Base-by-base conservation (phyloP, 2,329 filamentous ascomycete genomes). In the Alternaria ethzedia region DNA sequence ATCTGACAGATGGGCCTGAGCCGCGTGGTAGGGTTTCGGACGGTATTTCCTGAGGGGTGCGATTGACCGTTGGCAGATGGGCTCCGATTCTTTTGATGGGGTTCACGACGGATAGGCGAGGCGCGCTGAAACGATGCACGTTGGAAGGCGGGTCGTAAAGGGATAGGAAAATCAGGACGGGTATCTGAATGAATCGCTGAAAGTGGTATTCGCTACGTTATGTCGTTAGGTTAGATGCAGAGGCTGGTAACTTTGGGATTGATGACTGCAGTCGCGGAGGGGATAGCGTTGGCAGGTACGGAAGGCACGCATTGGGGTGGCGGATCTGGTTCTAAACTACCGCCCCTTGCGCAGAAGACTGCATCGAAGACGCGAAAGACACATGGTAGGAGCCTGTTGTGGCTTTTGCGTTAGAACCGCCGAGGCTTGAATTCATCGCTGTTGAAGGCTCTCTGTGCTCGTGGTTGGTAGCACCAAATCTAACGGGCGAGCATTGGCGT, bases 61-160 rank as follows among this genome's bases (percentile, higher is more conserved):
- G 61, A 32, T 52, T 51, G 55, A 45, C 61, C 61, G 41, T 52
- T 51, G 55, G 51, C 47, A 32, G 49, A 54, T 65, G 59, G 41
- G 50, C 46, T 63, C 49, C 23, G 30, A 59, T n/a, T 20, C 59
- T 67, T 51, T 43, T 63, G 61, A 65, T 63, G 68, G 65, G 61
- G 64, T 59, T 60, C 20, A 56, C 28, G 43, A 61, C 66, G 74
- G 74, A 73, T 66, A 77, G 71, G 69, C 73, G 68, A 72, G 69
- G 72, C 60, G 56, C 59, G 64, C 62, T 78, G 77, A 79, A 75
- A 79, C 77, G 68, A 66, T 73, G 63, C 65, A 70, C 70, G 77
- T 79, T 75, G 64, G 75, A 75, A 70, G 65, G 23, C 58, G 67
- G 62, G 64, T 69, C 59, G 66, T 52, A 61, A 36, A 43, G 57